Evolutionary conservation across 2,329 filamentous ascomycete genomes (phyloP).

Genomic region (Chlorencoelia australis): DNA sequence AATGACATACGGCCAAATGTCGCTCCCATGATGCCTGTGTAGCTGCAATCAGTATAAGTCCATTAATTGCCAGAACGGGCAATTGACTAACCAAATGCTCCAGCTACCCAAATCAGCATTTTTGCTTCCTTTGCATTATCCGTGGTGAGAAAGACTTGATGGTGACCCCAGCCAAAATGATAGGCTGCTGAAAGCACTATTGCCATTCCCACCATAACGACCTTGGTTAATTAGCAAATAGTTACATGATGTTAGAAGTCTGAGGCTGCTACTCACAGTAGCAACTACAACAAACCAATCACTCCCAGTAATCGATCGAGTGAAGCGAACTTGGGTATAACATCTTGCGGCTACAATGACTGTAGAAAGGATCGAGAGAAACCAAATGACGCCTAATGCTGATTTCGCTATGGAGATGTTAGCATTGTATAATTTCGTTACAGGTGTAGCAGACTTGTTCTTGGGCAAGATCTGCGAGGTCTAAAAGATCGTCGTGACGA

Average conservation of each 20-base stretch:
- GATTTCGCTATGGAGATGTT: not conserved
- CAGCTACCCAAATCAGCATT: conserved; percentile 11
- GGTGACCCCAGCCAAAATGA: conserved; percentile 14
- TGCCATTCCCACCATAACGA: conserved; percentile 3
- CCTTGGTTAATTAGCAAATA: not conserved
- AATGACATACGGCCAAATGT: conserved; percentile 12
- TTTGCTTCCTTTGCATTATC: conserved; percentile 6
- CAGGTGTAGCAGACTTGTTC: too few relatives aligned
- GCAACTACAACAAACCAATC: conserved; percentile 11
- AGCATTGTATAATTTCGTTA: too few relatives aligned
- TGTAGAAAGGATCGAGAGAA: conserved; percentile 7
- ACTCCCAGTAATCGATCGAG: conserved; percentile 10
- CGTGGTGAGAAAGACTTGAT: conserved; percentile 10
- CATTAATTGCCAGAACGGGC: not conserved
- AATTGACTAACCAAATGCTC: conserved; percentile 8
- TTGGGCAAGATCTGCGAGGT: too few relatives aligned
- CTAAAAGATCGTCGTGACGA: too few relatives aligned
- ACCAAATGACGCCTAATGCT: conserved; percentile 9
- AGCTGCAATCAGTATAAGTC: not conserved
- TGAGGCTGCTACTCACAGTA: not conserved
- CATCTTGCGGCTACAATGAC: conserved; percentile 9
- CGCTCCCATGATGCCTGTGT: conserved; percentile 13
- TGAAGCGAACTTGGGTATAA: conserved; percentile 8
- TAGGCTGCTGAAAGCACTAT: conserved; percentile 7
- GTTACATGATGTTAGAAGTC: not conserved